phyloP scores from a whole-genome alignment of 257 asterid genomes.

The Plantago ovata region DNA sequence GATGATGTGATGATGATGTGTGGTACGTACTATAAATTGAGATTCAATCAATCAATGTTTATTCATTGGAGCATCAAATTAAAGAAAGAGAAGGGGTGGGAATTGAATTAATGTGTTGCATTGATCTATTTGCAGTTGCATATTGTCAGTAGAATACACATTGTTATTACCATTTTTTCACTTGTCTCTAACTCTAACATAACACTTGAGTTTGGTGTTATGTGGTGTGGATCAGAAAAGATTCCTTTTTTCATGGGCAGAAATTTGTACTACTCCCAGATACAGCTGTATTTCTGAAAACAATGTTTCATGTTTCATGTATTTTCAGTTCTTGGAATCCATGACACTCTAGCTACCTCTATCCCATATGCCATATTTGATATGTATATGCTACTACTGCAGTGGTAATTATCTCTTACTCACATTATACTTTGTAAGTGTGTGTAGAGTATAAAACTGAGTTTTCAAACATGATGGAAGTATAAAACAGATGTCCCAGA shows the following conservation, averaged over 20 bases:
- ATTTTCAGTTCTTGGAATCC: neutral
- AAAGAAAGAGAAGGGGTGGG: too few relatives aligned
- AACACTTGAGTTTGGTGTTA: too few relatives aligned
- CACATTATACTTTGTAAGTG: too few relatives aligned
- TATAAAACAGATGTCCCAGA: conserved; percentile 40
- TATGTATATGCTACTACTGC: too few relatives aligned
- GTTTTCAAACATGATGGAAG: neutral
- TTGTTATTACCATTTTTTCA: conserved; percentile 8
- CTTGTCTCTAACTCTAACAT: conserved; percentile 1
- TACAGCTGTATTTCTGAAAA: too few relatives aligned
- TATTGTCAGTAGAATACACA: conserved; percentile 7
- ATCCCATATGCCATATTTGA: too few relatives aligned
- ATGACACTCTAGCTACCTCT: too few relatives aligned
- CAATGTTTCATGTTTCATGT: neutral
- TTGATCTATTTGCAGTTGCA: conserved; percentile 12
- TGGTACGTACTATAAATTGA: too few relatives aligned
- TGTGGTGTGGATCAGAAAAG: neutral
- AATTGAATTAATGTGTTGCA: too few relatives aligned
- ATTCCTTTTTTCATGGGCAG: neutral
- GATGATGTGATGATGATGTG: neutral
- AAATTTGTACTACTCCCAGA: too few relatives aligned
- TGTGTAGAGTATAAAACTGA: neutral
- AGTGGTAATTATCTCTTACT: too few relatives aligned
- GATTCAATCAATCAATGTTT: neutral
- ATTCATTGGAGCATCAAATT: neutral